Base-by-base conservation (phyloP, 2,329 filamentous ascomycete species). In the Trichoderma sp. region DNA sequence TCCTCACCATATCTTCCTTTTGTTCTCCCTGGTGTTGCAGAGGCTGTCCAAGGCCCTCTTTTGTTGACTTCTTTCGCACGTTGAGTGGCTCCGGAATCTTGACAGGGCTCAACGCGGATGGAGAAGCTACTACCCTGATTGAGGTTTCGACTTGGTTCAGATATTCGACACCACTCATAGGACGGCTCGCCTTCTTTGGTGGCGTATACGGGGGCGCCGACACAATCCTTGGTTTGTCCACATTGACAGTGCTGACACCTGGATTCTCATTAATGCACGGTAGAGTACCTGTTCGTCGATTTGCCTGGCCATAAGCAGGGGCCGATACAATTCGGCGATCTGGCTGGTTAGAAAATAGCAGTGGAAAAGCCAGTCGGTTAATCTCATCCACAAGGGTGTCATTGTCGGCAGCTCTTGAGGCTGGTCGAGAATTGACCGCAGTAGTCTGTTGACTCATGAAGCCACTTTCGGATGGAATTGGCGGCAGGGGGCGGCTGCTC, bases 101-200 rank as follows among this genome's bases (percentile, higher is more conserved):
- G 1, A 84, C 80, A 3, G 82, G 81, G 63, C 80, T 83, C n/a
- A 79, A 77, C 3, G 81, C 81, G 2, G 84, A 84, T 4, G 88
- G 86, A 3, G 89, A 89, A 75, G 87, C 83, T n/a, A 91, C 89
- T 6, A 91, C 81, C 6, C 89, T 87, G 78, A 91, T 91, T 0
- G 88, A 90, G 67, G 88, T 85, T 75, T 88, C 86, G 3, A 85
- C 85, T 38, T 82, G 84, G 66, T 85, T 84, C 8, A 90, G 81
- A 77, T 86, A 88, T 31, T 87, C 85, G 7, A 89, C 79, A 14
- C 83, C 84, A 16, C 79, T 82, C 56, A 82, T 81, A 71, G 80
- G 80, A n/a, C 85, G 85, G 60, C 77, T 77, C 16, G 77, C 77
- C 63, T 77, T 80, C 76, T 78, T 83, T 16, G 79, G 78, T n/a